These are phyloP conservation scores for Erodium texanum DNA, from an alignment of 441 rosid species.

Conservation along the genomic window DNA sequence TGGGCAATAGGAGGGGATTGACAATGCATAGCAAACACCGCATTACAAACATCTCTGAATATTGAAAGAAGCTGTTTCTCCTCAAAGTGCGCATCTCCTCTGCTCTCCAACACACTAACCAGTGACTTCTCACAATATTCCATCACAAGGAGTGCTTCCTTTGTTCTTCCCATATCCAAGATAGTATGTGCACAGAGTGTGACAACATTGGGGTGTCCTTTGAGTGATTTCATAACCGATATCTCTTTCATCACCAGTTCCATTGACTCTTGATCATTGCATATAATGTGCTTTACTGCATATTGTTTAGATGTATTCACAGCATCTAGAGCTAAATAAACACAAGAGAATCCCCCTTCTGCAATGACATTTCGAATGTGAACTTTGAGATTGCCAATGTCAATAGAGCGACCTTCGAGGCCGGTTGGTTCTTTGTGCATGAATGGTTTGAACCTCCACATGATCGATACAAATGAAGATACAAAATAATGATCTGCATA, in stretches of 20 bases:
- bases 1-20: constrained; percentile 85
- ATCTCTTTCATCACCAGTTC: constrained; percentile 74
- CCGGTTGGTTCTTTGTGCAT: constrained; percentile 70
- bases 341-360: constrained; percentile 92
- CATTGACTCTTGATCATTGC: constrained; percentile 69
- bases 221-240: constrained; percentile 62
- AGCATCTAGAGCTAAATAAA: constrained; percentile 73
- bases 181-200: constrained; percentile 55
- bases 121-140: constrained; percentile 83
- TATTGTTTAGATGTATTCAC: constrained; percentile 60
- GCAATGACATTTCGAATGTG: constrained; percentile 67
- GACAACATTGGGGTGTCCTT: constrained; percentile 83
- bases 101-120: constrained; percentile 63
- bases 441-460: constrained; percentile 95
- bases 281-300: constrained; percentile 86
- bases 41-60: constrained; percentile 84
- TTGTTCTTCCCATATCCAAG: constrained; percentile 78
- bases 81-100: constrained; percentile 75
- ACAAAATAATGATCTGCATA: constrained; percentile 25
- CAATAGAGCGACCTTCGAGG: constrained; percentile 76
- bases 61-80: constrained; percentile 66
- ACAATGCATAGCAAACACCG: constrained; percentile 93
- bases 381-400: constrained; percentile 69
- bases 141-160: constrained; percentile 85
- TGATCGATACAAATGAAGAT: constrained; percentile 21